A percentile compares a stretch with the other conserved stretches of the same genome.
phyloP scores from a whole-genome alignment of 352 stramenopile species.

The Pythium plurisporium region DNA sequence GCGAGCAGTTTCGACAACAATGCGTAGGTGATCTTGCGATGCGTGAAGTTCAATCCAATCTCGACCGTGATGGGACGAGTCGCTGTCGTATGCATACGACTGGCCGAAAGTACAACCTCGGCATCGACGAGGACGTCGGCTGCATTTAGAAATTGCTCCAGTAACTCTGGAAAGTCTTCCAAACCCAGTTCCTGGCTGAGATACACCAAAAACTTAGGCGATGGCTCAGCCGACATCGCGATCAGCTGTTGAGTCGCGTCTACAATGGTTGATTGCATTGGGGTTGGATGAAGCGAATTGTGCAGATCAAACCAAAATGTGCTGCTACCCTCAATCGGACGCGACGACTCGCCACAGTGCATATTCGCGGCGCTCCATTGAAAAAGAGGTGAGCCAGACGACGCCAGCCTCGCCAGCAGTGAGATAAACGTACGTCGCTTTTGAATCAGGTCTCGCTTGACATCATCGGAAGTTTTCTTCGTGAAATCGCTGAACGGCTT shows the following conservation, averaged over 20 bases:
- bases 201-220: background rate
- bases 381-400: background rate
- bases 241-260: conserved; percentile 1
- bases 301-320: conserved; percentile 10
- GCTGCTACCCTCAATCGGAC: background rate
- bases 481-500: conserved; percentile 7
- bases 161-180: background rate
- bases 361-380: background rate
- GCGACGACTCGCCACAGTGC: conserved; percentile 3
- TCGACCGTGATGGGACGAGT: background rate
- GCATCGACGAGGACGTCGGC: background rate
- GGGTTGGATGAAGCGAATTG: background rate
- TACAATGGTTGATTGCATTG: background rate
- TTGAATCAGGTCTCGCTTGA: conserved; percentile 1
- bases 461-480: background rate
- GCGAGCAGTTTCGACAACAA: conserved; percentile 1
- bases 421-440: conserved; percentile 3
- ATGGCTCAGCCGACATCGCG: background rate
- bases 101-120: background rate
- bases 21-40: conserved; percentile 1
- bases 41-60: conserved; percentile 5
- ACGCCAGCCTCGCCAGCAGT: background rate
- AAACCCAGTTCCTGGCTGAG: background rate
- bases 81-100: background rate
- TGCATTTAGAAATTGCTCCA: background rate